Conservation (phyloP, 495 filamentous ascomycete species). For the Cladorrhinum samala region DNA sequence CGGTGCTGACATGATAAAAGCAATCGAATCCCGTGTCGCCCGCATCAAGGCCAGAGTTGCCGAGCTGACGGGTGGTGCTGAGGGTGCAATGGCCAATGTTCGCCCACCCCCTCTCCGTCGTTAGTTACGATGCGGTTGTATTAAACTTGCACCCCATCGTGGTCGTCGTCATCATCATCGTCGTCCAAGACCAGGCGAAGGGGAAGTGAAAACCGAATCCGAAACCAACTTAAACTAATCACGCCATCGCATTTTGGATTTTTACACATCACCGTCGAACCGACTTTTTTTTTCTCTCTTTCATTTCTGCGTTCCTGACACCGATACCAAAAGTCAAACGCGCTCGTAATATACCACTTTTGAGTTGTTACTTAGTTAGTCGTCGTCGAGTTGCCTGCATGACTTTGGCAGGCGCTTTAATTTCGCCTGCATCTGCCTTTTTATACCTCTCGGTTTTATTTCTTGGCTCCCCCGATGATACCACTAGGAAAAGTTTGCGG, state of each 20-base stretch:
- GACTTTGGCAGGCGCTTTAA: not conserved
- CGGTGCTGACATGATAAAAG: constrained; percentile 42
- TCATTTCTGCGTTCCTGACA: not conserved
- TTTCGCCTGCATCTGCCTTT: not conserved
- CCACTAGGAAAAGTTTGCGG: constrained; percentile 19
- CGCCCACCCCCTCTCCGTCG: constrained; percentile 20
- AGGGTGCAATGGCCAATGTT: constrained; percentile 12
- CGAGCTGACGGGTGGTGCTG: constrained; percentile 71
- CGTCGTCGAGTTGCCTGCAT: not conserved
- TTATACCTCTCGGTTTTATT: constrained; percentile 2
- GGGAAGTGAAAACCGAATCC: not conserved
- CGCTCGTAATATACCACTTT: constrained; percentile 17
- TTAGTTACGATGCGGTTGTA: constrained; percentile 15
- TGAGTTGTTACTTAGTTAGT: constrained; percentile 1
- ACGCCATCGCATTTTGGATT: not conserved
- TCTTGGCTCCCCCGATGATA: constrained; percentile 19
- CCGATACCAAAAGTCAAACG: not conserved
- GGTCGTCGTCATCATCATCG: not conserved
- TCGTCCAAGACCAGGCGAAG: not conserved
- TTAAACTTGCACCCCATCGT: not conserved
- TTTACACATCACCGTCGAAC: not conserved
- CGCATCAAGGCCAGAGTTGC: constrained; percentile 97
- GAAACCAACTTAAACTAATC: not conserved
- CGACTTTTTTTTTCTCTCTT: not conserved
- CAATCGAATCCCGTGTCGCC: constrained; percentile 91